Base-by-base conservation (phyloP, 768 basidiomycete species). In the Dendrothele bispora region DNA sequence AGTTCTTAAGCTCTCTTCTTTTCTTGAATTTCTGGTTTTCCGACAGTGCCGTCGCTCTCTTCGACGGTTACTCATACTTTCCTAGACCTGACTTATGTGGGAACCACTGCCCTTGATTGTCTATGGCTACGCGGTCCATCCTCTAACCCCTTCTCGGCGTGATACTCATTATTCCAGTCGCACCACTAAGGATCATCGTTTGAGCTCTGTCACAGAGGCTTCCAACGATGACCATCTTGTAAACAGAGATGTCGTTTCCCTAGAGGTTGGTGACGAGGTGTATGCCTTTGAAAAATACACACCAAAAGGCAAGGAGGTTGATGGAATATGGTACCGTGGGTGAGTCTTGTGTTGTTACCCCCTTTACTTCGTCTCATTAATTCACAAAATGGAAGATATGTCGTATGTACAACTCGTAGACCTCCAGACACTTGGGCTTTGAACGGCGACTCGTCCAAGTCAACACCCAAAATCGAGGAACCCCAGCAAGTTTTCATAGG, bases 211-310 rank as follows among this genome's bases (percentile, higher is more conserved):
- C 52, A 85, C 83, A 17, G 82, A 84, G 55, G 71, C 71, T 55
- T 87, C 70, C 2, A 75, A 78, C 17, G 85, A 84, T 44, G 86
- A 87, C 34, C 75, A 82, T 29, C 71, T 77, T 32, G 75, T 80
- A 1, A 77, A 85, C 68, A 75, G 82, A 45, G 88, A 91, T 52
- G 84, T 91, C 20, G 91, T 92, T 27, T 78, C 86, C 5, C 78
- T 98, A 47, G 94, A 97, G 56, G 88, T 98, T 24, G 95, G 95
- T 39, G 95, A 97, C 65, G 95, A 98, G 62, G 84, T 98, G 27
- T 98, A 98, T 68, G 93, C 94, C 15, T 98, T 98, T 60, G 95
- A 98, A 71, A 86, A 86, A 61, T 95, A 93, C 64, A 84, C 77
- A 0, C 85, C 87, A 10, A 73, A 73, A 42, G 77, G 72, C 48